These are phyloP conservation scores for Cyclotella choctawhatcheeana DNA, from an alignment of 108 stramenopile genomes.

Conservation along the genomic window DNA sequence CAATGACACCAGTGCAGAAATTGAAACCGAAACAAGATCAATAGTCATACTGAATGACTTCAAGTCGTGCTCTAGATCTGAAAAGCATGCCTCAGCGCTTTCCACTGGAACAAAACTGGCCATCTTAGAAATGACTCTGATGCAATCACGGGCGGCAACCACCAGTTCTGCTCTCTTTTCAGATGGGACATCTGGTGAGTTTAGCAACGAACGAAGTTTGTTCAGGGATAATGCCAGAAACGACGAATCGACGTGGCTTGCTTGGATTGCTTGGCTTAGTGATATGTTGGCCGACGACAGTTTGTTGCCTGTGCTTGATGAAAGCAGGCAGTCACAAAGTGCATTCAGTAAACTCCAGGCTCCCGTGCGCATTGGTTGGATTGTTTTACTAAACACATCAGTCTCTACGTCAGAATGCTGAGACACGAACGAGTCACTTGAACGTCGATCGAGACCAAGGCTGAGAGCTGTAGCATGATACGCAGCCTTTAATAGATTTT, in stretches of 20 bases:
- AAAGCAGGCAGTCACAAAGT: conserved; percentile 51
- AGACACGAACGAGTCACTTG: conserved; percentile 21
- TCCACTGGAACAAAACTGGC: conserved; percentile 46
- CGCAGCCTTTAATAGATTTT: conserved; percentile 41
- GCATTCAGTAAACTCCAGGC: conserved; percentile 84
- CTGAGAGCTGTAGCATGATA: conserved; percentile 29
- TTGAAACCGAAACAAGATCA: conserved; percentile 59
- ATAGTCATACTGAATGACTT: conserved; percentile 53
- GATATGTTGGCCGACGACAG: conserved; percentile 29
- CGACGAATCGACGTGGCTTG: conserved; percentile 44
- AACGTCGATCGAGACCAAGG: conserved; percentile 34
- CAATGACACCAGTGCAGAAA: conserved; percentile 55
- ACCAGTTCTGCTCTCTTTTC: conserved; percentile 29
- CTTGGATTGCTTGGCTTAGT: conserved; percentile 36
- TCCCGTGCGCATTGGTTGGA: conserved; percentile 44
- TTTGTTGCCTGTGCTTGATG: conserved; percentile 13
- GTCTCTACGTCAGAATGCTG: conserved; percentile 17
- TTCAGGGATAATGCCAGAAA: conserved; percentile 64
- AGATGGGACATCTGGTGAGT: conserved; percentile 21
- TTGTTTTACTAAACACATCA: conserved; percentile 31
- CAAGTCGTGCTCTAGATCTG: conserved; percentile 44
- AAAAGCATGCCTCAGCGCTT: conserved; percentile 37
- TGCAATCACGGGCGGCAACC: conserved; percentile 42
- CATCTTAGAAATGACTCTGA: conserved; percentile 63
- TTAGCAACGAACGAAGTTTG: conserved; percentile 46